Percentiles rank a stretch among this genome's conserved stretches.
These are phyloP conservation scores for Phaffia australis DNA, from an alignment of 768 basidiomycete species.

Conservation along the genomic window DNA sequence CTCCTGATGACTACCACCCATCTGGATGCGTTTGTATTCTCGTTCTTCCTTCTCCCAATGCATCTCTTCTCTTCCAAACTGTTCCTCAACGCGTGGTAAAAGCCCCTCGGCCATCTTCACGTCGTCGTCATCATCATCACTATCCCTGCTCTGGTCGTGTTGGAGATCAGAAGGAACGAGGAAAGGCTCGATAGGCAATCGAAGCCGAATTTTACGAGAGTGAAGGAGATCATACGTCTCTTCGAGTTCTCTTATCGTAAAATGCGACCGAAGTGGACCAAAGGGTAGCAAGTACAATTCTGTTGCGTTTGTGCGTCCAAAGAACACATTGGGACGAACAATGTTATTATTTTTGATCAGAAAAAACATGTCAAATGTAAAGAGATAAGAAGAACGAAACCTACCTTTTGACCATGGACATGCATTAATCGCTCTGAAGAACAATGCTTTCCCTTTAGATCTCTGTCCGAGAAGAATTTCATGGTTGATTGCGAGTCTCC, in stretches of 20 bases:
- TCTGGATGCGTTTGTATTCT: too few relatives aligned
- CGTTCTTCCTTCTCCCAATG: too few relatives aligned
- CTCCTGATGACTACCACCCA: too few relatives aligned
- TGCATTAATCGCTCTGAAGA: constrained; percentile 37
- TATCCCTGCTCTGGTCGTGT: constrained; percentile 25
- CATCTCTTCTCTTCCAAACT: too few relatives aligned
- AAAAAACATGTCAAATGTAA: not conserved
- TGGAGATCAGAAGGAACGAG: constrained; percentile 12
- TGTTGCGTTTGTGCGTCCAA: constrained; percentile 16
- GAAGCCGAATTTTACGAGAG: constrained; percentile 38
- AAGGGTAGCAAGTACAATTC: constrained; percentile 41
- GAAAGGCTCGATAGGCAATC: constrained; percentile 35
- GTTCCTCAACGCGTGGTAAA: too few relatives aligned
- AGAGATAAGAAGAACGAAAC: not conserved
- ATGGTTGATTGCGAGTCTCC: constrained; percentile 41
- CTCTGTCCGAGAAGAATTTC: constrained; percentile 34
- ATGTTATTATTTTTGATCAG: too few relatives aligned
- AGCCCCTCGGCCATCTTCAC: constrained; percentile 14
- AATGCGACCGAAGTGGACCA: constrained; percentile 34
- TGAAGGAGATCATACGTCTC: constrained; percentile 39
- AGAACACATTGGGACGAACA: not conserved
- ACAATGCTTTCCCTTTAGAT: constrained; percentile 35
- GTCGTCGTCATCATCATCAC: not conserved
- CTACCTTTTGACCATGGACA: constrained; percentile 34
- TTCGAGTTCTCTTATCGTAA: constrained; percentile 37